These are phyloP conservation scores for Cardiospermum halicacabum DNA, from an alignment of 345 rosid genomes.

Conservation along the genomic window DNA sequence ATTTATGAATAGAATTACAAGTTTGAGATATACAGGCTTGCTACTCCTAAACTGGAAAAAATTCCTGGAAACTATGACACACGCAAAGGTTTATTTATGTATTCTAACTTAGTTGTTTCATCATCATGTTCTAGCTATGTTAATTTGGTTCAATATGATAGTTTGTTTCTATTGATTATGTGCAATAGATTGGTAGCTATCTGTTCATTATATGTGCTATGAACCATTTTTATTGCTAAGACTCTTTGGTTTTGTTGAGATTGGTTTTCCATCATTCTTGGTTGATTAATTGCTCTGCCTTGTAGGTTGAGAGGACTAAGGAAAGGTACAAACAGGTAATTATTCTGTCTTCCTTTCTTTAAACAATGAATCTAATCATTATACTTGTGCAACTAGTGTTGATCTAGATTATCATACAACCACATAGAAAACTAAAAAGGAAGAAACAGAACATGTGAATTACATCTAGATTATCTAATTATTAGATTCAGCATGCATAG, in stretches of 20 bases:
- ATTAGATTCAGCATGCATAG: neutral
- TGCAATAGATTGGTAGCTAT: neutral
- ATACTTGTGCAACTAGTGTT: neutral
- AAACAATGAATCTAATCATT: neutral
- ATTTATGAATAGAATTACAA: too few relatives aligned
- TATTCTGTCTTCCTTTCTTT: neutral
- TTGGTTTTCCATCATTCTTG: neutral
- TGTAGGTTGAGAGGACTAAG: constrained; percentile 64
- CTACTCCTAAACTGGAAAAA: too few relatives aligned
- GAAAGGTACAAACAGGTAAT: constrained; percentile 66
- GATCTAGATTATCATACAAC: constrained; percentile 7
- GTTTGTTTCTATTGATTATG: neutral
- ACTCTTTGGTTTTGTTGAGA: neutral
- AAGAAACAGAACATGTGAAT: neutral
- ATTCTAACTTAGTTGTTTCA: neutral
- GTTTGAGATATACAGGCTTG: too few relatives aligned
- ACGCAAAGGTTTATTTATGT: neutral
- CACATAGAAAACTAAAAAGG: neutral
- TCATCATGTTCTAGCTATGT: neutral
- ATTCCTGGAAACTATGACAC: too few relatives aligned
- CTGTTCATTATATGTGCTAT: neutral
- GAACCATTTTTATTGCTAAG: neutral
- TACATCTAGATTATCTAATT: neutral
- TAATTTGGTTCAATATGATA: neutral
- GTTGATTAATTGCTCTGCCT: constrained; percentile 3